A percentile compares a stretch with the other conserved stretches of the same genome.
Conservation (phyloP, 345 rosid species). For the Syzygium aromaticum region DNA sequence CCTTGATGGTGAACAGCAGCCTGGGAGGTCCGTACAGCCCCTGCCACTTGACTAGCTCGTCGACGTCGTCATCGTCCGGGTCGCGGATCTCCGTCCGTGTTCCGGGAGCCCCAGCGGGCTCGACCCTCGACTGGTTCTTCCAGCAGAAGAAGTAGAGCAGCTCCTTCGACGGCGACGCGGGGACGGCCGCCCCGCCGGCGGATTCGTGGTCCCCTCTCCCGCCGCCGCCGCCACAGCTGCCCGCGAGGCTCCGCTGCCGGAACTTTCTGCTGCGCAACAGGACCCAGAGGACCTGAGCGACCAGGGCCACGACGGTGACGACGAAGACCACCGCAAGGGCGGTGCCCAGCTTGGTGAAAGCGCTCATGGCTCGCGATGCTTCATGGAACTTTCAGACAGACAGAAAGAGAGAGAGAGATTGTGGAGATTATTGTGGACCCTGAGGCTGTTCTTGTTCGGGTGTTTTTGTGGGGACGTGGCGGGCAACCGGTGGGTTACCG, state of each 20-base stretch:
- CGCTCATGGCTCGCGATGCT: constrained; percentile 19
- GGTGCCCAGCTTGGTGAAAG: constrained; percentile 23
- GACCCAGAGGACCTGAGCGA: constrained; percentile 37
- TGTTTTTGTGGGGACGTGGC: background rate
- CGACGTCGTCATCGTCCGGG: constrained; percentile 4
- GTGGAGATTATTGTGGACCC: background rate
- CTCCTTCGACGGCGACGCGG: constrained; percentile 47
- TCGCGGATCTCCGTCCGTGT: background rate
- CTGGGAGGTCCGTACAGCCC: constrained; percentile 44
- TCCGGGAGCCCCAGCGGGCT: constrained; percentile 22
- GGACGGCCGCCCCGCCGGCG: background rate
- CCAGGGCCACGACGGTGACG: constrained; percentile 23
- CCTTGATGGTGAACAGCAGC: constrained; percentile 56
- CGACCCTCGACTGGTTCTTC: constrained; percentile 43
- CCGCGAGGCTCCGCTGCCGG: constrained; percentile 14
- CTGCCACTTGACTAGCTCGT: constrained; percentile 32
- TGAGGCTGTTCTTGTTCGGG: background rate
- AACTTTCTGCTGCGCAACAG: constrained; percentile 38
- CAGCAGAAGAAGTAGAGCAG: constrained; percentile 72
- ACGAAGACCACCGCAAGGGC: constrained; percentile 34
- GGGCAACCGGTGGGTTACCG: constrained; percentile 1
- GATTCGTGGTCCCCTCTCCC: constrained; percentile 4
- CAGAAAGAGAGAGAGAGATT: background rate
- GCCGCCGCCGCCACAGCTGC: constrained; percentile 11
- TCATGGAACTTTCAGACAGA: background rate